Evolutionary conservation across 148 eudicot species (phyloP), one percentile per base, ranked within the genome.

Genomic region (Pharnaceum exiguum): DNA sequence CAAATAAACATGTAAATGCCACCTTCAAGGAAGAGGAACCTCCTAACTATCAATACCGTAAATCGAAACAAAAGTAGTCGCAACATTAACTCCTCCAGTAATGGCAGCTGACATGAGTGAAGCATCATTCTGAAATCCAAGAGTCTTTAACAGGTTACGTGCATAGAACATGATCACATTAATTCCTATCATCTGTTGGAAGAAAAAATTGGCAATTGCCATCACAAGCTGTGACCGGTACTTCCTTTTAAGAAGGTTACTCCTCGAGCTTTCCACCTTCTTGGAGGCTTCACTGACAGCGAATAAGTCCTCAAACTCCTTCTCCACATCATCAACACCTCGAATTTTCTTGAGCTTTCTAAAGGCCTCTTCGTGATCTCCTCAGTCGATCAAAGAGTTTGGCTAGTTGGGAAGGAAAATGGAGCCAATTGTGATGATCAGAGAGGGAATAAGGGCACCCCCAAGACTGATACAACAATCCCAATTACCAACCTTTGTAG

Each of bases 151-250:
- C 68, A 77, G 46, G 9, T 72, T 79, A 0, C 82, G 82, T 2
- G 80, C 82, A 40, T 77, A 81, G 39, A 81, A 82, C 75, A 82
- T 74, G 37, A 82, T 79, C 43, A 76, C 83, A 52, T 82, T 82
- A 18, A n/a, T n/a, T n/a, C n/a, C n/a, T n/a, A n/a, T n/a, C n/a
- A n/a, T n/a, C 48, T 81, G 86, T 44, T 81, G 83, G 63, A 78
- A 82, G 66, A 82, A 75, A 0, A 83, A 81, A 35, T 78, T 78
- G 22, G 66, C 28, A 15, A 82, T 68, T 11, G 87, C 81, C 83
- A 82, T 78, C 3, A 71, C 69, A 5, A 82, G 66, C 15, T 82
- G 83, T 2, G 87, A 83, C 51, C 81, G 62, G 33, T 77, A 71
- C 59, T 73, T 82, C 71, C 65, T 70, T 52, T 67, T 62, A 46